Evolutionary conservation across 257 asterid genomes (phyloP), one percentile per base, ranked within the genome.

Genomic region (Dorcoceras hygrometricum): DNA sequence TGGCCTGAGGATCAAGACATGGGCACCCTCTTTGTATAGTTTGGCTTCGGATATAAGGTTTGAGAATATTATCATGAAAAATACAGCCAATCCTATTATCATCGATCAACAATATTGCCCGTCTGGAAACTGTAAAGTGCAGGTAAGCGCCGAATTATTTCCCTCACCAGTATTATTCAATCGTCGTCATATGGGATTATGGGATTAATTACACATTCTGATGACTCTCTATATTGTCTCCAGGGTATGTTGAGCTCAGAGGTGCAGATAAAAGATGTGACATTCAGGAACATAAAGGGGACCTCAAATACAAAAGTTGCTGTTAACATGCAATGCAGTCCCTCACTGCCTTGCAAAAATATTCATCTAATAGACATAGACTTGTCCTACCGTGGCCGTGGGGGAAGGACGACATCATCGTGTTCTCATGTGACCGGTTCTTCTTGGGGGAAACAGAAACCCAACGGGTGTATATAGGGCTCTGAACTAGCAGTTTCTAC

Each of bases 21-120:
- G 95, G 93, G 77, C 95, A 0, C 83, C 88, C 1, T 88, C 97
- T 16, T 29, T 23, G 0, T 51, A 78, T 5, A 78, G 85, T n/a
- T 18, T 64, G 39, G 96, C 84, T 57, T 80, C 91, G 7, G 77
- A 81, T 31, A 66, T 91, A 3, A 23, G 19, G 0, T 91, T 83
- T 28, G 73, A 79, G 53, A 77, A 84, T 55, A 66, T 91, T 11
- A 2, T 54, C 0, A 83, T 91, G 86, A 25, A 62, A 16, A 68
- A 79, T 59, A 80, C 86, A 11, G 60, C 48, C 46, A 89, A 89
- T 25, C 96, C 96, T 0, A 75, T 91, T 71, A 27, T 85, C 10
- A 91, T 89, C 23, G 98, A 91, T 74, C 98, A 91, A 57, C 57
- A 70, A 0, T 90, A 87, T 39, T 86, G 95, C 39, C 86, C 97